phyloP scores from a whole-genome alignment of 352 stramenopile species.

The Thalassiosira mediterranea region DNA sequence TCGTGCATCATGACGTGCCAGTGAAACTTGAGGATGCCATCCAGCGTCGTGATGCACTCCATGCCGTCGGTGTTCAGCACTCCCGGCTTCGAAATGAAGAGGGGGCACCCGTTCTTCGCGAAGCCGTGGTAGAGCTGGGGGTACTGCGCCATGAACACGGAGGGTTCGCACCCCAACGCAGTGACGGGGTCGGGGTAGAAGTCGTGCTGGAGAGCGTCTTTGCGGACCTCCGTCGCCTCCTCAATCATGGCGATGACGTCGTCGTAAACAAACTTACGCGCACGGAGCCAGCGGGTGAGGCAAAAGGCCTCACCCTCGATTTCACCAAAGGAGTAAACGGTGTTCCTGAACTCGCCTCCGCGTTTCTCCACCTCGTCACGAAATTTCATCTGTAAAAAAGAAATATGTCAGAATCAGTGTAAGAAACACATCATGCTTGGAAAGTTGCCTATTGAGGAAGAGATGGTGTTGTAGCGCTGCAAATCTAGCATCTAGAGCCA shows the following conservation, averaged over 20 bases:
- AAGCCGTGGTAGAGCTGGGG: slow-evolving; percentile 75
- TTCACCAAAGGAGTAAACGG: slow-evolving; percentile 77
- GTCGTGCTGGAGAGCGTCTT: slow-evolving; percentile 50
- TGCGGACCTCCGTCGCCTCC: slow-evolving; percentile 65
- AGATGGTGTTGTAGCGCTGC: slow-evolving; percentile 1
- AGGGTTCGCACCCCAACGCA: slow-evolving; percentile 65
- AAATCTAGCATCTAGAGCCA: too few species aligned
- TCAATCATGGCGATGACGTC: slow-evolving; percentile 81
- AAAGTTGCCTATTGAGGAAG: not conserved
- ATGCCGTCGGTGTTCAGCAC: slow-evolving; percentile 77
- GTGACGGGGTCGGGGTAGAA: slow-evolving; percentile 72
- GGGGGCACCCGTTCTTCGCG: slow-evolving; percentile 69
- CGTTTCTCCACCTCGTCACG: slow-evolving; percentile 71
- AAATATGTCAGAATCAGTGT: too few species aligned
- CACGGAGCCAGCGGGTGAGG: slow-evolving; percentile 74
- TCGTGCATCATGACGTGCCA: slow-evolving; percentile 83
- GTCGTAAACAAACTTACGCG: slow-evolving; percentile 76
- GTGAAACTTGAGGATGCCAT: slow-evolving; percentile 80
- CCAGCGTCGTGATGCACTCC: slow-evolving; percentile 79
- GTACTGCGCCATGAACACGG: slow-evolving; percentile 71
- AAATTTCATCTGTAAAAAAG: slow-evolving; percentile 72
- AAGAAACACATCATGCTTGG: too few species aligned
- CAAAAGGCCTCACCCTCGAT: slow-evolving; percentile 77
- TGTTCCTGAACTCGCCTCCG: slow-evolving; percentile 70
- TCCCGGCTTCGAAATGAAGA: slow-evolving; percentile 81